Base-by-base conservation (phyloP, 2,329 filamentous ascomycete genomes). In the Geoglossum cookeanum region DNA sequence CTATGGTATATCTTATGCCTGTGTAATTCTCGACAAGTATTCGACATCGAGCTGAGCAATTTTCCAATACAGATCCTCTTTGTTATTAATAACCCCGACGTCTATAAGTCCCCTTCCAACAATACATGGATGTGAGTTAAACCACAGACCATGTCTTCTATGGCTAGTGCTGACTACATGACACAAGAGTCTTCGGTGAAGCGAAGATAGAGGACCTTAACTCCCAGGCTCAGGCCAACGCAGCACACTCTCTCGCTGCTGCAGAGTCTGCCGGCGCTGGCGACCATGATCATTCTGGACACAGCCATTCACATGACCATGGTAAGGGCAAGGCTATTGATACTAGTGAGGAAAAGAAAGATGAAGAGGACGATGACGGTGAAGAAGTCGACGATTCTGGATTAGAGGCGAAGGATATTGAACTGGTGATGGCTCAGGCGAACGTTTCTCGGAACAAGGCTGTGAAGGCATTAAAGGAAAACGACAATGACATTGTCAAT, bases 161-260 rank as follows among this genome's bases (percentile, higher is more conserved):
- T 27, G 42, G 32, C 47, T 54, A 37, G 53, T 60, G 59, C 61
- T 68, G 59, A 65, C 62, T 59, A 60, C 55, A 42, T 37, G 17
- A 49, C 39, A 29, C 60, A 66, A 96, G 91, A 76, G 94, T 97
- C 74, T 98, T 98, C 72, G 92, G 92, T 73, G 94, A 98, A 80
- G 92, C 94, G 71, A 98, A 98, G 87, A 97, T 98, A 64, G 92
- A 98, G 82, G 94, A 98, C 75, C 80, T 97, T 69, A 98, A 97
- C 84, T 94, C 92, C 67, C 87, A 91, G 71, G 91, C 91, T 68
- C 92, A 97, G 78, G 87, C 91, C 68, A 88, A 87, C 65, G 92
- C 92, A 67, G 91, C 91, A 66, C 87, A 94, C 76, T 90, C 96
- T 77, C 87, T 98, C 66, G 89, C 89, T 67, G 83, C 83, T 63